Percentiles rank a stretch among this genome's conserved stretches.
Evolutionary conservation across 2,329 filamentous ascomycete species (phyloP).

Genomic region (Xenoacremonium recifei): DNA sequence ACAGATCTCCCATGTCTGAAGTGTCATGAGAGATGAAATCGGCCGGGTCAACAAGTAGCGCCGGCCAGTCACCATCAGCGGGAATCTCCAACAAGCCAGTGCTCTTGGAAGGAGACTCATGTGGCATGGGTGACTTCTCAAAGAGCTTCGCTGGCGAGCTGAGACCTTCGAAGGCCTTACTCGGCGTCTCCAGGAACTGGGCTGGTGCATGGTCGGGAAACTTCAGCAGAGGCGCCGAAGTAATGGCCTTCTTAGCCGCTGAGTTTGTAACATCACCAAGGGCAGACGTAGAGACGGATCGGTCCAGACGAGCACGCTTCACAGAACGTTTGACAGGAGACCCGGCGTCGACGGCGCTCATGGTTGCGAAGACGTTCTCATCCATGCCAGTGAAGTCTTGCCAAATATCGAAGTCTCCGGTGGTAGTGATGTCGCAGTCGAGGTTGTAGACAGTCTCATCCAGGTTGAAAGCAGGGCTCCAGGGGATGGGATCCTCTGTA

Average conservation of each 20-base stretch:
- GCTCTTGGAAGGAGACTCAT: constrained; percentile 53
- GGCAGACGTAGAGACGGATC: constrained; percentile 61
- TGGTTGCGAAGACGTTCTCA: constrained; percentile 32
- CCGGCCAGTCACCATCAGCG: constrained; percentile 38
- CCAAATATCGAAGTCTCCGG: constrained; percentile 64
- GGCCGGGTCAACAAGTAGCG: constrained; percentile 32
- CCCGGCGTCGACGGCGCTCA: constrained; percentile 51
- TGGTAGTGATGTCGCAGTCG: constrained; percentile 40
- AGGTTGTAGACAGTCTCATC: constrained; percentile 54
- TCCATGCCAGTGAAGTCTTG: constrained; percentile 35
- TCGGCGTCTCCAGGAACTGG: constrained; percentile 52
- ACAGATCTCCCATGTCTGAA: constrained; percentile 52
- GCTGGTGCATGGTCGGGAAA: constrained; percentile 39
- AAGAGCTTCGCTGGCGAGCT: constrained; percentile 55
- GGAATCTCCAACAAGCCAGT: constrained; percentile 32
- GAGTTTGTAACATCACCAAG: constrained; percentile 58
- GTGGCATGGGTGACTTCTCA: constrained; percentile 32
- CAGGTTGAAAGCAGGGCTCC: constrained; percentile 66
- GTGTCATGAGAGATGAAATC: constrained; percentile 48
- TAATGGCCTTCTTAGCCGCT: constrained; percentile 48
- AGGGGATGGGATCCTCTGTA: constrained; percentile 51
- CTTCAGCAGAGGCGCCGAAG: constrained; percentile 51
- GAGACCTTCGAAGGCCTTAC: constrained; percentile 55
- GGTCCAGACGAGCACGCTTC: constrained; percentile 60
- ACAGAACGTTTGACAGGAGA: constrained; percentile 66